phyloP scores from a whole-genome alignment of 768 basidiomycete genomes.

The Trametes coccinea region DNA sequence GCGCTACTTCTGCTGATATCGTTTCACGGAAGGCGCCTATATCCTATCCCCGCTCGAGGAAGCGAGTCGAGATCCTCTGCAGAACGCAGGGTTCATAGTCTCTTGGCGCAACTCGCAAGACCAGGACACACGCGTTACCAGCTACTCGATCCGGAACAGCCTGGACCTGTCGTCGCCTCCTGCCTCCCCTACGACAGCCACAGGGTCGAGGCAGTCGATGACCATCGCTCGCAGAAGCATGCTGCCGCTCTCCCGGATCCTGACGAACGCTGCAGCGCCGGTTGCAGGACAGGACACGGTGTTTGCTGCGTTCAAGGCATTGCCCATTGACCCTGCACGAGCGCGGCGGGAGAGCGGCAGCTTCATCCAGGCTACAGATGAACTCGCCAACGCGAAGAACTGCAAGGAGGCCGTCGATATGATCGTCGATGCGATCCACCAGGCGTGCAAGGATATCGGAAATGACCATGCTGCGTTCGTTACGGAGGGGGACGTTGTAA shows the following conservation, averaged over 20 bases:
- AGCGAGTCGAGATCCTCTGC: conserved; percentile 80
- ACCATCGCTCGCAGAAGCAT: conserved; percentile 22
- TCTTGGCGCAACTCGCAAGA: conserved; percentile 68
- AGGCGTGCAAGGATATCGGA: conserved; percentile 68
- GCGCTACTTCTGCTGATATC: background rate
- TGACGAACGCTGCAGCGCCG: conserved; percentile 41
- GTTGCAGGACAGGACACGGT: conserved; percentile 40
- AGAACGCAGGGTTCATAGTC: conserved; percentile 87
- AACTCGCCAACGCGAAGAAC: conserved; percentile 57
- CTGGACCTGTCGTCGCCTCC: conserved; percentile 36
- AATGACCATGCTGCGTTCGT: conserved; percentile 51
- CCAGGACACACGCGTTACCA: conserved; percentile 75
- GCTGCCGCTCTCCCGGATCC: conserved; percentile 31
- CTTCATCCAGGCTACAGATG: conserved; percentile 60
- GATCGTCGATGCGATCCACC: conserved; percentile 68
- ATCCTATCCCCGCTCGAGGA: conserved; percentile 94
- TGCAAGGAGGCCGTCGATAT: conserved; percentile 78
- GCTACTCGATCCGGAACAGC: conserved; percentile 83
- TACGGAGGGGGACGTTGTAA: conserved; percentile 71
- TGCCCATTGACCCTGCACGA: conserved; percentile 67
- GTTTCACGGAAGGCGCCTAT: conserved; percentile 69
- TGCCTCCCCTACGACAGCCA: conserved; percentile 16
- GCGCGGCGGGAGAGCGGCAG: conserved; percentile 49
- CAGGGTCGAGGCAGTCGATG: conserved; percentile 11
- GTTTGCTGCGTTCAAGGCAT: conserved; percentile 77